Conservation (phyloP, 257 asterid species). For the Solanum paucissectum region DNA sequence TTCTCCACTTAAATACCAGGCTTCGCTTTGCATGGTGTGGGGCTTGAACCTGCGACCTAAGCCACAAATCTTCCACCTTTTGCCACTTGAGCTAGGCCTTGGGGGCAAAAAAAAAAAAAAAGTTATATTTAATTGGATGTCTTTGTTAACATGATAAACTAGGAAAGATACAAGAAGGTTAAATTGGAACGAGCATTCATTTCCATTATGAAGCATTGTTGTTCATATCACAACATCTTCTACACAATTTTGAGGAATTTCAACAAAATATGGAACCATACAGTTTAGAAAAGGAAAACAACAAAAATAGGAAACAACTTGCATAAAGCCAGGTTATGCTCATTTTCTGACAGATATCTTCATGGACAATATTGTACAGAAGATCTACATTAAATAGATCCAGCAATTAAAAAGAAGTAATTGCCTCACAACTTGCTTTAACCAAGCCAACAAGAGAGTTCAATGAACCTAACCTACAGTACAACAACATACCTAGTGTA, state of each 20-base stretch:
- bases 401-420: not conserved
- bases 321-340: not conserved
- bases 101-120: not conserved
- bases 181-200: not conserved
- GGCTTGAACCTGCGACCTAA: too few relatives aligned
- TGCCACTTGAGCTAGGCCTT: too few relatives aligned
- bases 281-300: not conserved
- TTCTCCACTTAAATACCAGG: too few relatives aligned
- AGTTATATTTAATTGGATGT: not conserved
- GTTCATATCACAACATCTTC: not conserved
- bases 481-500: not conserved
- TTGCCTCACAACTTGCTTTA: slow-evolving; percentile 29
- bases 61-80: too few relatives aligned
- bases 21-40: too few relatives aligned
- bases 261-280: not conserved
- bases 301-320: not conserved
- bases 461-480: not conserved
- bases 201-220: not conserved
- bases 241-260: not conserved
- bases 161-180: not conserved
- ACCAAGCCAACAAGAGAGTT: not conserved
- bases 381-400: not conserved
- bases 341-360: not conserved
- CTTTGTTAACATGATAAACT: not conserved
- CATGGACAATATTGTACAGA: not conserved